Base-by-base conservation (phyloP, 176 grass and related monocot species). In the Saccharum officinarum region DNA sequence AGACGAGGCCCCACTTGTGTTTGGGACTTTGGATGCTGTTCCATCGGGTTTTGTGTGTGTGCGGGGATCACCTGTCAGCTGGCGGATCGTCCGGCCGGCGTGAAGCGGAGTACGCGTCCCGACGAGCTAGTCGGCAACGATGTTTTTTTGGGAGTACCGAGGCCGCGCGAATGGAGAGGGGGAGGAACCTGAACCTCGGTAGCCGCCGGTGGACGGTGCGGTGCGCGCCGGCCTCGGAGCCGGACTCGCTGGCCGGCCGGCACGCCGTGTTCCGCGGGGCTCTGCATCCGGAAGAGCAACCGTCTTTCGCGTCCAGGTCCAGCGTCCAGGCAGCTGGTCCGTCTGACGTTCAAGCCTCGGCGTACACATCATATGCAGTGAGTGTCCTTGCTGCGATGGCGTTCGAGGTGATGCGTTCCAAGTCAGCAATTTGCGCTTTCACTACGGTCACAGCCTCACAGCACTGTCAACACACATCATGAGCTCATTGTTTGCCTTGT, bases 181-280 rank as follows among this genome's bases (percentile, higher is more conserved):
- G 37, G 9, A 25, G 9, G n/a, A 61, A 25, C 57, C 2, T 61
- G 72, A 40, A 67, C 65, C 80, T 61, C 82, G 76, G 61, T 39
- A 50, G 16, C 22, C 10, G 39, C 7, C 87, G 0, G 52, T 85
- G 82, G 87, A 5, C 87, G 2, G 78, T 85, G 82, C 87, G 82
- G 3, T 14, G 87, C 61, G 34, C 73, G 49, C 31, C 10, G 42
- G 44, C 1, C 71, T 14, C 26, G 44, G 17, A 54, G 63, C 6
- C 17, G 61, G 47, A 74, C 55, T 39, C 85, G 70, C 54, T 7
- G 18, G 52, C 61, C 70, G 79, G 70, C 70, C 79, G 79, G 50
- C 62, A 11, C 20, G 64, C 73, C 73, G 28, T 83, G 66, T 79
- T 77, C 41, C 80, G 30, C 31, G 52, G 66, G 67, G 26, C 75